Evolutionary conservation across 345 rosid species (phyloP).

Genomic region (Clausena lansium): DNA sequence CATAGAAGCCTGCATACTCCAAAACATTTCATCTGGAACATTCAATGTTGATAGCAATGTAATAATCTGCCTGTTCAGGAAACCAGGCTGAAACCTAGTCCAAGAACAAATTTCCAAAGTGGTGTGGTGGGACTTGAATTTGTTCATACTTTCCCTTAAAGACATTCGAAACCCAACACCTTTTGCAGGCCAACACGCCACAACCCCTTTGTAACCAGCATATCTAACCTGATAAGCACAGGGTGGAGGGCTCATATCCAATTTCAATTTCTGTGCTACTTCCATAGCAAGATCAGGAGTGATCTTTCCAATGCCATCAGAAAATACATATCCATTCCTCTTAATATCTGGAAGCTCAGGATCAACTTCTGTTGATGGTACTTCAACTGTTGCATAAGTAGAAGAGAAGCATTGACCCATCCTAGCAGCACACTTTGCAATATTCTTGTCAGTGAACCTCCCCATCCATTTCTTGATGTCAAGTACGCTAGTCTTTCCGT

Average conservation of each 20-base stretch:
- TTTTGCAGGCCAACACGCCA: conserved; percentile 85
- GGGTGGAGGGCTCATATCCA: conserved; percentile 53
- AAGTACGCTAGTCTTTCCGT: conserved; percentile 42
- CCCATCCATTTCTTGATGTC: conserved; percentile 77
- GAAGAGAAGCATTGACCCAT: conserved; percentile 98
- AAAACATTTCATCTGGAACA: conserved; percentile 69
- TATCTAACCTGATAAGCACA: conserved; percentile 91
- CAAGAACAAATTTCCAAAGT: conserved; percentile 82
- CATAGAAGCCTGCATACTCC: conserved; percentile 75
- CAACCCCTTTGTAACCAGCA: conserved; percentile 89
- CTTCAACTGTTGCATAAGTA: conserved; percentile 82
- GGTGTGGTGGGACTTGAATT: conserved; percentile 66
- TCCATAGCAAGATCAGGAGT: conserved; percentile 78
- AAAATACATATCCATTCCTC: conserved; percentile 62
- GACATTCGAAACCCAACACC: conserved; percentile 60
- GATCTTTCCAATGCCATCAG: conserved; percentile 87
- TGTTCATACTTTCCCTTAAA: conserved; percentile 69
- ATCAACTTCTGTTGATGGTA: conserved; percentile 51
- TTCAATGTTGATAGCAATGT: conserved; percentile 60
- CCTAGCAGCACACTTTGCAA: conserved; percentile 91
- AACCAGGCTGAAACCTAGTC: conserved; percentile 94
- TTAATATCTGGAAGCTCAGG: conserved; percentile 50
- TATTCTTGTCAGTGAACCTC: conserved; percentile 51
- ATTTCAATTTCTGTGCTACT: conserved; percentile 65
- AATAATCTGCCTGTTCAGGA: conserved; percentile 85